phyloP scores from a whole-genome alignment of 257 asterid genomes.

The Plantago elongata region DNA sequence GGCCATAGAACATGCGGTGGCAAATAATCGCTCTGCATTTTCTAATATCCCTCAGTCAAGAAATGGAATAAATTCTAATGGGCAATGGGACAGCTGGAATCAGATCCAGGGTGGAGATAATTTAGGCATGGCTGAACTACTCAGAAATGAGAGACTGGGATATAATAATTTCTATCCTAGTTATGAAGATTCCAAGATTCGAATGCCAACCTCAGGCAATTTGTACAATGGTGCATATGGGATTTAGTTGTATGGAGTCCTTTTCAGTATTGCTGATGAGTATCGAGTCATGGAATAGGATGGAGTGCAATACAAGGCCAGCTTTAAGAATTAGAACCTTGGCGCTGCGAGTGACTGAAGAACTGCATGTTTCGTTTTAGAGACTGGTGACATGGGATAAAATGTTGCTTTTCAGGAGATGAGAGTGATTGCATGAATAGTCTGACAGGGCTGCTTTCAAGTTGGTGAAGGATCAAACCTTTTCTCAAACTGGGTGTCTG shows the following conservation, averaged over 20 bases:
- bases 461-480: constrained; percentile 68
- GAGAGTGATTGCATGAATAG: constrained; percentile 21
- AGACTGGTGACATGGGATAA: constrained; percentile 13
- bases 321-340: constrained; percentile 21
- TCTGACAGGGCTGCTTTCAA: constrained; percentile 41
- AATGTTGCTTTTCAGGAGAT: constrained; percentile 14
- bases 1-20: constrained; percentile 55
- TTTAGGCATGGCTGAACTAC: constrained; percentile 66
- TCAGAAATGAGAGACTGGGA: constrained; percentile 61
- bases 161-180: constrained; percentile 50
- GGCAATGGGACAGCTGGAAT: constrained; percentile 87
- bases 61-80: constrained; percentile 55
- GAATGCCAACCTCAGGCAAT: constrained; percentile 65
- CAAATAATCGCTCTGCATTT: constrained; percentile 54
- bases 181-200: constrained; percentile 70
- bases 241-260: constrained; percentile 34
- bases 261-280: constrained; percentile 3
- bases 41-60: constrained; percentile 67
- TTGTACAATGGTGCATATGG: constrained; percentile 71
- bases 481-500: constrained; percentile 46
- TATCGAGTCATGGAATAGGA: constrained; percentile 23
- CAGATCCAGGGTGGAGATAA: constrained; percentile 57
- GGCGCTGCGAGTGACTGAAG: constrained; percentile 24
- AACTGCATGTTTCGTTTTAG: constrained; percentile 16
- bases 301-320: constrained; percentile 21